Conservation (phyloP, 116 monocot genomes). For the Trichopus zeylanicus region DNA sequence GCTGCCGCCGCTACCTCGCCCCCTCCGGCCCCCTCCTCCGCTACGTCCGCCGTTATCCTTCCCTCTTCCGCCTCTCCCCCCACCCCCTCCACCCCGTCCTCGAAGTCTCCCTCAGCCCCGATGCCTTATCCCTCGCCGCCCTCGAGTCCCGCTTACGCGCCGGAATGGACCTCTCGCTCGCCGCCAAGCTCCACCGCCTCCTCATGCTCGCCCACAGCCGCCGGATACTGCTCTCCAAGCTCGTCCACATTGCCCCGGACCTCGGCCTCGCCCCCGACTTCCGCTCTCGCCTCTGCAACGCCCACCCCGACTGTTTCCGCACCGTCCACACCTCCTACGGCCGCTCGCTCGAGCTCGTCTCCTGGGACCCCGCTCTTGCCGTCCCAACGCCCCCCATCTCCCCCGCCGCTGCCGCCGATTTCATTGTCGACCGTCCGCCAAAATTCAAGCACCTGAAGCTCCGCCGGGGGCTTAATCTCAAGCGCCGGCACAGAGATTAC, state of each 20-base stretch:
- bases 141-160: constrained; percentile 14
- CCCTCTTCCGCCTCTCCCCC: constrained; percentile 46
- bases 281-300: constrained; percentile 53
- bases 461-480: constrained; percentile 61
- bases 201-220: constrained; percentile 54
- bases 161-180: constrained; percentile 21
- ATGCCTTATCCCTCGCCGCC: constrained; percentile 13
- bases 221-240: constrained; percentile 58
- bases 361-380: constrained; percentile 21
- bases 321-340: constrained; percentile 64
- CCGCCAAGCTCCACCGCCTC: constrained; percentile 60
- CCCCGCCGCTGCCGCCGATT: background rate
- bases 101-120: constrained; percentile 36
- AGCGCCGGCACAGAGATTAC: constrained; percentile 58
- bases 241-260: constrained; percentile 77
- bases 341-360: constrained; percentile 56
- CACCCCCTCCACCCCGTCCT: constrained; percentile 14
- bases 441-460: constrained; percentile 60
- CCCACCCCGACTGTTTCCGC: constrained; percentile 55
- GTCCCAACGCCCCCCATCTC: constrained; percentile 18
- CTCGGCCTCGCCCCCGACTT: constrained; percentile 72
- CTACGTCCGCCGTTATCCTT: constrained; percentile 49
- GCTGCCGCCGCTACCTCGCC: constrained; percentile 48
- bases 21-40: constrained; percentile 30
- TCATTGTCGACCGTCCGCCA: constrained; percentile 51